Evolutionary conservation across 441 rosid genomes (phyloP).

Genomic region (Geranium incanum): DNA sequence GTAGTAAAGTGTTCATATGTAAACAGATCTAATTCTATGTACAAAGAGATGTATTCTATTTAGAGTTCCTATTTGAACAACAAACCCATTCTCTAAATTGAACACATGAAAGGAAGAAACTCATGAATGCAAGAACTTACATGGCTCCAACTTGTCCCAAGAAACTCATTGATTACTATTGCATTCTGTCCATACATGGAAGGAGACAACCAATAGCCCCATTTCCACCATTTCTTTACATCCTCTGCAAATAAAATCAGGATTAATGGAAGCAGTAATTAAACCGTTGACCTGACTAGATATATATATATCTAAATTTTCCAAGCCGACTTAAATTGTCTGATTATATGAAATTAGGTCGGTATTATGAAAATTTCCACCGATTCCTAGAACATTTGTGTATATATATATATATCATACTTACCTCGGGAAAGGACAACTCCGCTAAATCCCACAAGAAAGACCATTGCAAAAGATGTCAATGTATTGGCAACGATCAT

Average conservation of each 20-base stretch:
- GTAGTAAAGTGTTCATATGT: too few relatives aligned
- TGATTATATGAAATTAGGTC: too few relatives aligned
- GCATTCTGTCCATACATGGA: slow-evolving; percentile 25
- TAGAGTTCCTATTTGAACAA: too few relatives aligned
- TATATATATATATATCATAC: background rate
- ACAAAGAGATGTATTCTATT: too few relatives aligned
- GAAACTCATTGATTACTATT: slow-evolving; percentile 53
- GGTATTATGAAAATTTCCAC: too few relatives aligned
- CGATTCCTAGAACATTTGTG: too few relatives aligned
- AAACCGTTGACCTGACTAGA: too few relatives aligned
- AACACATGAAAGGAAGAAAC: too few relatives aligned
- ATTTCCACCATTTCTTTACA: slow-evolving; percentile 26
- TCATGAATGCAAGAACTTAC: slow-evolving; percentile 27
- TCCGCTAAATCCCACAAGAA: slow-evolving; percentile 52
- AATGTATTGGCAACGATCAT: slow-evolving; percentile 59
- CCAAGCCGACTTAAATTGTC: too few relatives aligned
- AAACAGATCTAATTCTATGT: too few relatives aligned
- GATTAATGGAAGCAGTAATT: background rate
- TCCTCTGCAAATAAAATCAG: slow-evolving; percentile 11
- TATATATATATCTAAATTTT: too few relatives aligned
- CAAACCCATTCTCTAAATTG: too few relatives aligned
- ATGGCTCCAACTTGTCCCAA: slow-evolving; percentile 61
- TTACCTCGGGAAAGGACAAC: slow-evolving; percentile 56
- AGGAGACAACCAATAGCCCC: slow-evolving; percentile 26
- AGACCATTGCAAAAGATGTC: slow-evolving; percentile 47